These are phyloP conservation scores for Penicillium odoratum DNA, from an alignment of 495 filamentous ascomycete species.

Conservation along the genomic window DNA sequence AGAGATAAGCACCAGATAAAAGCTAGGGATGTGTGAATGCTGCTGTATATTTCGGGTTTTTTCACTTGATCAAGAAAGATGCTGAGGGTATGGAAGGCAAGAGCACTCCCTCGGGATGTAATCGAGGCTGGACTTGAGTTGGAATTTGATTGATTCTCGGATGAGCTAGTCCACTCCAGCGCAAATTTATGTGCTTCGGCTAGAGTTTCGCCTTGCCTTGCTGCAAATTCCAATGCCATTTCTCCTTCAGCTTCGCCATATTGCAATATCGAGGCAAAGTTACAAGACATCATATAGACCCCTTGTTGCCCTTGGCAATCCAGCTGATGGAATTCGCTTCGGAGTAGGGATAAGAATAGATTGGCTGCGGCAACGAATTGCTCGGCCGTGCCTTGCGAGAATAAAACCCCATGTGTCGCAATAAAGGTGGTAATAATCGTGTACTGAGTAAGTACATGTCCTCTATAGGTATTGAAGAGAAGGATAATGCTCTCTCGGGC, in stretches of 20 bases:
- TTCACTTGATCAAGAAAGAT: conserved; percentile 59
- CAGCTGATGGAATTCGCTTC: conserved; percentile 58
- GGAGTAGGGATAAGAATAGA: conserved; percentile 53
- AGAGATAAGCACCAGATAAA: conserved; percentile 65
- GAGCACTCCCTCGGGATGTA: conserved; percentile 36
- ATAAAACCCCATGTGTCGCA: conserved; percentile 64
- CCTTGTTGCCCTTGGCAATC: conserved; percentile 63
- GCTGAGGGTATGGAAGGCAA: conserved; percentile 49
- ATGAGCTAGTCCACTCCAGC: conserved; percentile 17
- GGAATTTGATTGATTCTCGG: neutral
- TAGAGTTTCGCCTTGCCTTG: conserved; percentile 34
- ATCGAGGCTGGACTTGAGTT: conserved; percentile 9
- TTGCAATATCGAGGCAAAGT: conserved; percentile 55
- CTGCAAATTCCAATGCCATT: conserved; percentile 39
- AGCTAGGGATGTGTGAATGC: conserved; percentile 65
- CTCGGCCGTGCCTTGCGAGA: conserved; percentile 52
- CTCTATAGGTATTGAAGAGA: conserved; percentile 63
- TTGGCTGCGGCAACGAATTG: conserved; percentile 46
- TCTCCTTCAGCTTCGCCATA: conserved; percentile 59
- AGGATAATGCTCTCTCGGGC: conserved; percentile 70
- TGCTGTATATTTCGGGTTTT: conserved; percentile 65
- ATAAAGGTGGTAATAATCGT: conserved; percentile 55
- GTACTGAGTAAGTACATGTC: conserved; percentile 27
- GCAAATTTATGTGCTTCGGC: conserved; percentile 26
- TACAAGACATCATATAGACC: conserved; percentile 49